Conservation (phyloP, 495 filamentous ascomycete species). For the Xylaria palmicola region DNA sequence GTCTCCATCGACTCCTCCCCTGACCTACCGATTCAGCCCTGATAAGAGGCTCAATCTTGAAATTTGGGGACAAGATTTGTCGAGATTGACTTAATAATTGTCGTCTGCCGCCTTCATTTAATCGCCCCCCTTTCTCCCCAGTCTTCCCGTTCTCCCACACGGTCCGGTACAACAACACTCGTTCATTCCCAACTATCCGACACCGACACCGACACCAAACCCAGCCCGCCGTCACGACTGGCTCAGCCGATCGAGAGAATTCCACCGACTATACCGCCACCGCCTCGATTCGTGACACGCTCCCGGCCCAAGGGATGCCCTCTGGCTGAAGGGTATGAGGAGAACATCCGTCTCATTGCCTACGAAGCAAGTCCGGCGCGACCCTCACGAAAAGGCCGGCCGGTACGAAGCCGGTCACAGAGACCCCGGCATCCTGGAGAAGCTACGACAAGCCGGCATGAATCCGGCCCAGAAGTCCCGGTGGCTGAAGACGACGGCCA, state of each 20-base stretch:
- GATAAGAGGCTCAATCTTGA: constrained; percentile 7
- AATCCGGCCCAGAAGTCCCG: constrained; percentile 72
- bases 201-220: too few species aligned
- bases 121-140: not conserved
- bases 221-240: too few species aligned
- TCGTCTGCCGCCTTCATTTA: not conserved
- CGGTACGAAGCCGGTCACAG: constrained; percentile 49
- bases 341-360: constrained; percentile 59
- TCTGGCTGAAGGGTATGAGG: constrained; percentile 46
- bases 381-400: constrained; percentile 58
- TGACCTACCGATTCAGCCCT: constrained; percentile 8
- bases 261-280: not conserved
- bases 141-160: not conserved
- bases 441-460: constrained; percentile 57
- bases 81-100: constrained; percentile 9
- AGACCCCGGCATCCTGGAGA: constrained; percentile 45
- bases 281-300: not conserved
- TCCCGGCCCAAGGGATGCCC: too few species aligned
- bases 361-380: constrained; percentile 55
- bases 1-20: not conserved
- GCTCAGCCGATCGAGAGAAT: not conserved
- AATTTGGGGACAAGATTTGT: constrained; percentile 9
- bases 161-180: constrained; percentile 3
- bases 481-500: constrained; percentile 78
- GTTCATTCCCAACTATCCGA: constrained; percentile 8